Evolutionary conservation across 352 stramenopile species (phyloP).

Genomic region (Phytophthora capsici): DNA sequence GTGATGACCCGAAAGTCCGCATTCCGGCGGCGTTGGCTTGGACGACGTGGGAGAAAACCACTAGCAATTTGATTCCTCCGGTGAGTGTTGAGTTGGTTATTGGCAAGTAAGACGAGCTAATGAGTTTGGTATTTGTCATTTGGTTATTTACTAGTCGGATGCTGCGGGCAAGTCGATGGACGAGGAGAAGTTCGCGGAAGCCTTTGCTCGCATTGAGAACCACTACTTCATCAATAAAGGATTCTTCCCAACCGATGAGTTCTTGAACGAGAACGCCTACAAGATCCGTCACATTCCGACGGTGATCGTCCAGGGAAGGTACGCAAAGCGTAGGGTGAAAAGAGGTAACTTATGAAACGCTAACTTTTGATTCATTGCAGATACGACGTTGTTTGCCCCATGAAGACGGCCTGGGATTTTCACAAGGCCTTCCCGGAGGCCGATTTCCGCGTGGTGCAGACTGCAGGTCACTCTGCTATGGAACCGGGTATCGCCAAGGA

Average conservation of each 20-base stretch:
- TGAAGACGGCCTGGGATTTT: conserved; percentile 88
- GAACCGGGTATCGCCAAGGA: conserved; percentile 79
- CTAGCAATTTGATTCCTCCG: conserved; percentile 81
- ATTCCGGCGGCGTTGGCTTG: conserved; percentile 88
- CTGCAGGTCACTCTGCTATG: conserved; percentile 76
- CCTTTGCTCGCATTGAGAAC: conserved; percentile 94
- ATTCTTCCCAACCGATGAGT: conserved; percentile 90
- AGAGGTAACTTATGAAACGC: neutral
- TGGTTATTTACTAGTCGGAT: conserved; percentile 45
- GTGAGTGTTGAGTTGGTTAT: conserved; percentile 31
- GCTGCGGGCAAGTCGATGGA: conserved; percentile 80
- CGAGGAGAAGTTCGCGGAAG: conserved; percentile 85
- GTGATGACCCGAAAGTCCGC: conserved; percentile 84
- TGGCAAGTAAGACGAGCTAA: neutral
- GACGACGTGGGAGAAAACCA: conserved; percentile 92
- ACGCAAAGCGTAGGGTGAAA: neutral
- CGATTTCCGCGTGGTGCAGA: conserved; percentile 78
- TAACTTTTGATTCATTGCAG: conserved; percentile 24
- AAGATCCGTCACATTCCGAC: conserved; percentile 93
- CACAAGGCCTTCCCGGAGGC: conserved; percentile 79
- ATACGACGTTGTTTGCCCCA: conserved; percentile 91
- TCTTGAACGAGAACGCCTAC: conserved; percentile 89
- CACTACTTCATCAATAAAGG: conserved; percentile 93
- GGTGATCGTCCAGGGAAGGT: conserved; percentile 92
- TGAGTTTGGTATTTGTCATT: conserved; percentile 5